phyloP scores from a whole-genome alignment of 2,329 filamentous ascomycete genomes.

The Ophiostoma quercus region DNA sequence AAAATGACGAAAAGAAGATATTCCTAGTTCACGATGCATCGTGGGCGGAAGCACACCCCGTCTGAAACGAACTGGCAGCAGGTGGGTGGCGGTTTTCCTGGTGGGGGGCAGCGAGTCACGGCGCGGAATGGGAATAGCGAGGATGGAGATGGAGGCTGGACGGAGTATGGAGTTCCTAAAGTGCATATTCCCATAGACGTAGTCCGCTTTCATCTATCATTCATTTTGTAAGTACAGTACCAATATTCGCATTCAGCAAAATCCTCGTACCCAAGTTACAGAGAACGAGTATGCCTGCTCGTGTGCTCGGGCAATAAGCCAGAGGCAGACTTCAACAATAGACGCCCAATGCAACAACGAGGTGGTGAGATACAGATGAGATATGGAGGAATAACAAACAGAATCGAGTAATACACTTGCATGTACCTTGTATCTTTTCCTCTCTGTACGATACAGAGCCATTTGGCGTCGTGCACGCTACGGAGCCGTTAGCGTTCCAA shows the following conservation, averaged over 20 bases:
- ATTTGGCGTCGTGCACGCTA: constrained; percentile 16
- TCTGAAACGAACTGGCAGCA: background rate
- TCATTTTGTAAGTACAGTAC: background rate
- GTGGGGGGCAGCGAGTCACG: constrained; percentile 15
- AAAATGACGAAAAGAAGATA: background rate
- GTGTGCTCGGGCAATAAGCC: background rate
- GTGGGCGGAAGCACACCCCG: background rate
- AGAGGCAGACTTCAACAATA: background rate
- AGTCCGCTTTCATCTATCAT: too few species aligned
- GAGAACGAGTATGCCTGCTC: background rate
- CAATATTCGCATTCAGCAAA: background rate
- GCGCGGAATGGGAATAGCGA: constrained; percentile 6
- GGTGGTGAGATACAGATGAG: background rate
- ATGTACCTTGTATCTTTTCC: background rate
- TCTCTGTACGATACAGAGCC: background rate
- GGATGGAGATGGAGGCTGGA: background rate
- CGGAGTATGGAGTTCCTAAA: background rate
- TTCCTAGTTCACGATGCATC: background rate
- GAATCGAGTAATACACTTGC: constrained; percentile 19
- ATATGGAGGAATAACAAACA: background rate
- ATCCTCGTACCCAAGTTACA: background rate
- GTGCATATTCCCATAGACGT: background rate
- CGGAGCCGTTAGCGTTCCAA: constrained; percentile 21
- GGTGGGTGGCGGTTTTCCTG: constrained; percentile 18
- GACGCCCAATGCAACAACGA: background rate